A percentile compares a stretch with the other conserved stretches of the same genome.
phyloP scores from a whole-genome alignment of 176 grass and related monocot genomes.

The Echinochloa phyllopogon region DNA sequence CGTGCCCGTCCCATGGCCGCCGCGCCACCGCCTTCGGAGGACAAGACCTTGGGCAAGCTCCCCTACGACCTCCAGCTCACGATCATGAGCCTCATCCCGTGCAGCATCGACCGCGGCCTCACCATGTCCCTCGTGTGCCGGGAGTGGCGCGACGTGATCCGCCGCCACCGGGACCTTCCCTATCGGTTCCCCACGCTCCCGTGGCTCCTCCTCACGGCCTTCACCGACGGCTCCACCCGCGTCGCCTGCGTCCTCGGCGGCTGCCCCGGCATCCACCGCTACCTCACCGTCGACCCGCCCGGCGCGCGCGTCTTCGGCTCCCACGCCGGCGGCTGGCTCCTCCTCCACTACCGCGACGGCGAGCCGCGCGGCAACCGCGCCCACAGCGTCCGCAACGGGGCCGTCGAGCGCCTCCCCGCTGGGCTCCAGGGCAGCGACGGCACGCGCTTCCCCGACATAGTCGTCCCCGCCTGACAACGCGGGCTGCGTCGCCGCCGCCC shows the following conservation, averaged over 20 bases:
- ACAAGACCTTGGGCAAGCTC: not conserved
- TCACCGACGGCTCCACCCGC: not conserved
- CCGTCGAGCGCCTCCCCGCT: not conserved
- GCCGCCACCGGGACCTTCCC: not conserved
- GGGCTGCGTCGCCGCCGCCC: not conserved
- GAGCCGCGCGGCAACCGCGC: not conserved
- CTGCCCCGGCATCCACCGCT: not conserved
- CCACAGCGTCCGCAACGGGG: not conserved
- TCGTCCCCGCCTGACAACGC: not conserved
- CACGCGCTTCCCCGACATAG: not conserved
- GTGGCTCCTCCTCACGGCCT: not conserved
- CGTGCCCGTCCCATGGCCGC: not conserved
- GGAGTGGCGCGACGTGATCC: slow-evolving; percentile 3
- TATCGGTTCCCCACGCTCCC: not conserved
- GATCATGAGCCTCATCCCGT: not conserved
- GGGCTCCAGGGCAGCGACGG: too few species aligned
- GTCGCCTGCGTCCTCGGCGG: not conserved
- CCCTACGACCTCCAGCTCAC: not conserved
- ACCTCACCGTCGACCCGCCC: not conserved
- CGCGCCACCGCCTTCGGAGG: not conserved
- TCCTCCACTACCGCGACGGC: not conserved
- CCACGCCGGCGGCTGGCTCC: not conserved
- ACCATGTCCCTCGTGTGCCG: not conserved
- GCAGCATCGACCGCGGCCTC: not conserved
- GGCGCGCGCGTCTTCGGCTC: slow-evolving; percentile 7